Evolutionary conservation across 2,329 filamentous ascomycete genomes (phyloP).

Genomic region (Xylariaceae sp.): DNA sequence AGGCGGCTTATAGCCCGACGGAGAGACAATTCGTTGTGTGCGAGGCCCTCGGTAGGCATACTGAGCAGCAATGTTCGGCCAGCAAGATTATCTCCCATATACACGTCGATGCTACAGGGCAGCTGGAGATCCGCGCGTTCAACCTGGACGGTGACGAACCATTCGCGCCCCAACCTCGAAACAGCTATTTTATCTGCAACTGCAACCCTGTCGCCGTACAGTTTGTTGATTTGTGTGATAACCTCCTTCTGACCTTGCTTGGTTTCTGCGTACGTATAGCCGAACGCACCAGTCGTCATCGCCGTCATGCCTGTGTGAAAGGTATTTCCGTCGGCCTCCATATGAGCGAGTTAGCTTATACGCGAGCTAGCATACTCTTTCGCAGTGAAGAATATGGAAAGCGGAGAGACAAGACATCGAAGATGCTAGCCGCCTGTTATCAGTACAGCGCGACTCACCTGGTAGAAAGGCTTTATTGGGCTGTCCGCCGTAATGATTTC

Average conservation of each 20-base stretch:
- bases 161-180: slow-evolving; percentile 35
- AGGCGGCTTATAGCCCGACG: slow-evolving; percentile 19
- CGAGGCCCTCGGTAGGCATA: slow-evolving; percentile 45
- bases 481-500: slow-evolving; percentile 50
- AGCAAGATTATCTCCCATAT: slow-evolving; percentile 37
- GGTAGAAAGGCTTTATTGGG: slow-evolving; percentile 58
- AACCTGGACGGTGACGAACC: slow-evolving; percentile 45
- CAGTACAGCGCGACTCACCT: slow-evolving; percentile 22
- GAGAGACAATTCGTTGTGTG: slow-evolving; percentile 44
- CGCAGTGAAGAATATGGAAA: no score
- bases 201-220: slow-evolving; percentile 48
- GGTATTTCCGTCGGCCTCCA: slow-evolving; percentile 34
- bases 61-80: slow-evolving; percentile 45
- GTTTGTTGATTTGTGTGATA: slow-evolving; percentile 61
- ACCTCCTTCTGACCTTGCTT: slow-evolving; percentile 64
- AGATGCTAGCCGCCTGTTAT: background rate
- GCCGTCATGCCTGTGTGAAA: slow-evolving; percentile 52
- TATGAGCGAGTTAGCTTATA: background rate
- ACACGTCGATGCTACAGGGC: slow-evolving; percentile 46
- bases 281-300: slow-evolving; percentile 41
- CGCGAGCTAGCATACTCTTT: no score
- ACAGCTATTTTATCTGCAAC: background rate
- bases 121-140: slow-evolving; percentile 46
- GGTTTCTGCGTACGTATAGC: slow-evolving; percentile 51
- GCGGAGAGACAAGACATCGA: background rate